phyloP scores from a whole-genome alignment of 331 rosid genomes.

The Malus hybrid region DNA sequence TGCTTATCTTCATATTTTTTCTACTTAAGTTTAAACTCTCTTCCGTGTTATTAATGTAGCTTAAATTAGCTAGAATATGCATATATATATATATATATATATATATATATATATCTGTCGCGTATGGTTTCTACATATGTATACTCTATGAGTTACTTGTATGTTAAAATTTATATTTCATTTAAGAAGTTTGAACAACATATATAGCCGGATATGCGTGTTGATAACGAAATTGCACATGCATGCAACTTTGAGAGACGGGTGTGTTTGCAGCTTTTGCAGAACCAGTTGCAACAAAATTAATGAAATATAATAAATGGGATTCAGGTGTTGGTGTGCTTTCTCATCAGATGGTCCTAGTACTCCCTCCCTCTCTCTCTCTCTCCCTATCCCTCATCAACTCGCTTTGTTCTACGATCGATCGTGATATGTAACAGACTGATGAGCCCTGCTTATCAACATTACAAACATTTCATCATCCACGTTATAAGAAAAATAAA shows the following conservation, averaged over 20 bases:
- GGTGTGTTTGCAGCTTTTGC: background rate
- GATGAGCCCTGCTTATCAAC: background rate
- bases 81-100: no score
- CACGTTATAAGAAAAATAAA: background rate
- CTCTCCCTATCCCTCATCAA: background rate
- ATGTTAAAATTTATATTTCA: no score
- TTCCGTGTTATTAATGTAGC: no score
- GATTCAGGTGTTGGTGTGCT: background rate
- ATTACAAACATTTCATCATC: background rate
- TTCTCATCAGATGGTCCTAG: background rate
- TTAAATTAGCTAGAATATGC: no score
- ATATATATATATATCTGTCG: no score
- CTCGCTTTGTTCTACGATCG: background rate
- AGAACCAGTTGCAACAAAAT: background rate
- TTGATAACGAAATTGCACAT: background rate
- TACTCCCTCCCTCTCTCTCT: background rate
- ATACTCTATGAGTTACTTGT: no score
- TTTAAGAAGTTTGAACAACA: background rate
- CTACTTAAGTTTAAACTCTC: no score
- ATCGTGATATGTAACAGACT: background rate
- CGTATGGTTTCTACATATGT: no score
- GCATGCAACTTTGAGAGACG: background rate
- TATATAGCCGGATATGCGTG: background rate
- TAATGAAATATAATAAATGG: background rate
- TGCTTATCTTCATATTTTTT: no score